These are phyloP conservation scores for Botryotinia globosa DNA, from an alignment of 2,329 filamentous ascomycete species.

Conservation along the genomic window DNA sequence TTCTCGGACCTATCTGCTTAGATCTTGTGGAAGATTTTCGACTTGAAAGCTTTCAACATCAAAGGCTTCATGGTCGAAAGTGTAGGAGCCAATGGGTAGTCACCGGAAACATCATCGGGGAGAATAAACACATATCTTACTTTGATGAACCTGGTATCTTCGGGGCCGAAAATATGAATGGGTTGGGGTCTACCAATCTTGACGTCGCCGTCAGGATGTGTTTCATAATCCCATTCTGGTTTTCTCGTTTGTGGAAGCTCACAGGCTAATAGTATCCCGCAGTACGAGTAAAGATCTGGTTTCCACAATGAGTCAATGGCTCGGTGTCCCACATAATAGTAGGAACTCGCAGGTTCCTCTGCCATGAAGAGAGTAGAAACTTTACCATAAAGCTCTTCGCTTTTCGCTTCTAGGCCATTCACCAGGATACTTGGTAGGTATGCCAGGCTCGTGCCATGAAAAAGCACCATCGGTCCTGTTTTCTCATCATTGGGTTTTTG, in stretches of 20 bases:
- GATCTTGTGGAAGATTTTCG: neutral
- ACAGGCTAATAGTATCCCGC: neutral
- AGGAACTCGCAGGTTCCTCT: neutral
- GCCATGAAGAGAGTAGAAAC: neutral
- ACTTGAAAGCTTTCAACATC: neutral
- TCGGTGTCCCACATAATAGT: neutral
- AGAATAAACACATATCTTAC: neutral
- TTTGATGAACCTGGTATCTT: neutral
- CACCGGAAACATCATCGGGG: neutral
- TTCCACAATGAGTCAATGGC: neutral
- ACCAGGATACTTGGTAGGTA: neutral
- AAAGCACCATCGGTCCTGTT: neutral
- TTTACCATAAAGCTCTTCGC: neutral
- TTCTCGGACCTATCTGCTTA: neutral
- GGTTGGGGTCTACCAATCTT: neutral
- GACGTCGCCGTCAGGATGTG: neutral
- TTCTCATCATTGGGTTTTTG: no score
- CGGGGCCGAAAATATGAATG: neutral
- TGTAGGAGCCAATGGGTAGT: neutral
- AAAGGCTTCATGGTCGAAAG: neutral
- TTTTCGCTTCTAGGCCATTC: neutral
- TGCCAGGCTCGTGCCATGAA: neutral
- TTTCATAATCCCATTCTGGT: neutral
- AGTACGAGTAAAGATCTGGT: neutral
- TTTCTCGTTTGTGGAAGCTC: neutral